Evolutionary conservation across 306 rosid species (phyloP).

Genomic region (Albizia julibrissin): DNA sequence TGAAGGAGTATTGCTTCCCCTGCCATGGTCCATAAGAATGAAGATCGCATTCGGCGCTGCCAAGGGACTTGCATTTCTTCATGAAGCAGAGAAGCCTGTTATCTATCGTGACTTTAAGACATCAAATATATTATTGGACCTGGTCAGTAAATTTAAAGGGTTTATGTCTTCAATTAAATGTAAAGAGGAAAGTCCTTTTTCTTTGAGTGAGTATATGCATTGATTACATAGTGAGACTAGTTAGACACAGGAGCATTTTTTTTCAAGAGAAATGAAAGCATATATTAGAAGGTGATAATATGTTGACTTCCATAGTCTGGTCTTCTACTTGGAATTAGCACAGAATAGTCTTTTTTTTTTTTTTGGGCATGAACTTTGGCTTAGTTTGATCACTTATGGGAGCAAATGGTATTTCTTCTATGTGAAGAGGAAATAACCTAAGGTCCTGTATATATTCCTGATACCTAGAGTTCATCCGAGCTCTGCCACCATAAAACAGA

Average conservation of each 20-base stretch:
- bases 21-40: conserved; percentile 98
- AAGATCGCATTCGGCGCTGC: conserved; percentile 96
- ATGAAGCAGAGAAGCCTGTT: conserved; percentile 94
- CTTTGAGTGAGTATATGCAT: neutral
- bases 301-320: neutral
- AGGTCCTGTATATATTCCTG: neutral
- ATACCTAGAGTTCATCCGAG: neutral
- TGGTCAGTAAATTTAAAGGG: conserved; percentile 48
- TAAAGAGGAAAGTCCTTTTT: neutral
- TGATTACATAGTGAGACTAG: neutral
- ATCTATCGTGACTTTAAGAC: conserved; percentile 98
- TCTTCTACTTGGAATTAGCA: neutral
- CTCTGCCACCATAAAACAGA: neutral
- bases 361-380: neutral
- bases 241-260: neutral
- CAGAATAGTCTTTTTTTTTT: neutral
- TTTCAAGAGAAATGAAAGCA: neutral
- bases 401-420: neutral
- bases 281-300: neutral
- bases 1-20: conserved; percentile 86
- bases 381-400: neutral
- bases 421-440: neutral
- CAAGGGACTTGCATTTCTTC: conserved; percentile 97
- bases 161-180: neutral
- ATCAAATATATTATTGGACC: conserved; percentile 83